Evolutionary conservation across 2,329 filamentous ascomycete genomes (phyloP), one percentile per base, ranked within the genome.

Genomic region (Sphaerulina vaccinii): DNA sequence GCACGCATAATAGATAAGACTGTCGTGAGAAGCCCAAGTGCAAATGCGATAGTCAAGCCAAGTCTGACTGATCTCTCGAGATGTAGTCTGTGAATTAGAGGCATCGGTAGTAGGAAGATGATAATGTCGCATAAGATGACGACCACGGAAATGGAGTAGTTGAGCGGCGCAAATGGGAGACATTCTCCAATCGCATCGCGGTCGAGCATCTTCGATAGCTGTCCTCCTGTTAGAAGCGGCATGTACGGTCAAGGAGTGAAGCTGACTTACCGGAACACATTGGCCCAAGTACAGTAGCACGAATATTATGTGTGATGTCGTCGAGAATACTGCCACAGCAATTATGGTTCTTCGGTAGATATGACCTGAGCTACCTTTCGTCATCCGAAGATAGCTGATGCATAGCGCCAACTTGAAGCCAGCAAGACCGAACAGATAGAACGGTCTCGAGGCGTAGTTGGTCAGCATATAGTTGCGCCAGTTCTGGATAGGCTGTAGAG

Each of bases 151-250:
- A 58, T 87, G 6, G 97, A 84, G 65, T 97, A 92, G 66, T 97
- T 97, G 62, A 99, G 86, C 1, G 92, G 89, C 0, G 92, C 87
- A 63, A 93, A 99, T 0, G 93, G 93, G 84, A 99, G 84, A 6
- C 93, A 92, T 52, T 81, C 87, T 22, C 89, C 90, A 63, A 96
- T 89, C 39, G 96, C 85, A 10, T 24, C 19, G 13, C 47, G 32
- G 10, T 58, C 53, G 21, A 58, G 52, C 40, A 58, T 56, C 23
- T 53, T 53, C 15, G 48, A 36, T 6, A 58, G 36, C 56, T 58
- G 36, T 2, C 15, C 24, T 2, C 18, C 16, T 35, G 37, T 57
- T 36, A 58, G 52, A 23, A 10, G 19, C 9, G 23, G 10, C 15
- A 21, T n/a, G 15, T 21, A 9, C n/a, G 16, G 7, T 1, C 10